Evolutionary conservation across 371 early-diverging fungal genomes (phyloP).

Genomic region (Capniomyces stellatus): DNA sequence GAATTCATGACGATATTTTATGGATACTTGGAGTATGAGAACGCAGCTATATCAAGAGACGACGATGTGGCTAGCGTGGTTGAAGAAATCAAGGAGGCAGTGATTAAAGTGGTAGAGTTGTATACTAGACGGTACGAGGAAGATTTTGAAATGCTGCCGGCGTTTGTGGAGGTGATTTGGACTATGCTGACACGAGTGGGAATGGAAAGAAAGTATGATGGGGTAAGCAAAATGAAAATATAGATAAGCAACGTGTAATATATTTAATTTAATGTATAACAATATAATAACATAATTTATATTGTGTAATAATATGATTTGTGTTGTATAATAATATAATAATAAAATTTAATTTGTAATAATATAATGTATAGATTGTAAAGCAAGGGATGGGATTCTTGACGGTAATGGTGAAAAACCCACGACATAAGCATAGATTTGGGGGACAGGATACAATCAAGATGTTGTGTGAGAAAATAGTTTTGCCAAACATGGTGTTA

Average conservation of each 20-base stretch:
- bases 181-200: constrained; percentile 52
- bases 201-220: constrained; percentile 54
- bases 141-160: constrained; percentile 52
- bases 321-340: too few relatives aligned
- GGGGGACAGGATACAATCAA: constrained; percentile 41
- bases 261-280: too few relatives aligned
- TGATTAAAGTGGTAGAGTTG: constrained; percentile 75
- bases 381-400: constrained; percentile 76
- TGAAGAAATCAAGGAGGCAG: constrained; percentile 71
- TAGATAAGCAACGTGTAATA: too few relatives aligned
- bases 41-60: constrained; percentile 50
- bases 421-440: constrained; percentile 51
- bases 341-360: not conserved
- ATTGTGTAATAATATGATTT: too few relatives aligned
- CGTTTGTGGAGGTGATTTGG: constrained; percentile 77
- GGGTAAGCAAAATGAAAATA: too few relatives aligned
- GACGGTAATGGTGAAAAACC: constrained; percentile 65
- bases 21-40: constrained; percentile 66
- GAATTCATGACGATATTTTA: constrained; percentile 59
- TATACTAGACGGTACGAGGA: constrained; percentile 82
- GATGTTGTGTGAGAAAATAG: constrained; percentile 72
- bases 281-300: too few relatives aligned
- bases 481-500: constrained; percentile 80
- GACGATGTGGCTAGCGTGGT: constrained; percentile 52
- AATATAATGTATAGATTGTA: constrained; percentile 37